These are phyloP conservation scores for Gymnopilus junonius DNA, from an alignment of 768 basidiomycete genomes.

Conservation along the genomic window DNA sequence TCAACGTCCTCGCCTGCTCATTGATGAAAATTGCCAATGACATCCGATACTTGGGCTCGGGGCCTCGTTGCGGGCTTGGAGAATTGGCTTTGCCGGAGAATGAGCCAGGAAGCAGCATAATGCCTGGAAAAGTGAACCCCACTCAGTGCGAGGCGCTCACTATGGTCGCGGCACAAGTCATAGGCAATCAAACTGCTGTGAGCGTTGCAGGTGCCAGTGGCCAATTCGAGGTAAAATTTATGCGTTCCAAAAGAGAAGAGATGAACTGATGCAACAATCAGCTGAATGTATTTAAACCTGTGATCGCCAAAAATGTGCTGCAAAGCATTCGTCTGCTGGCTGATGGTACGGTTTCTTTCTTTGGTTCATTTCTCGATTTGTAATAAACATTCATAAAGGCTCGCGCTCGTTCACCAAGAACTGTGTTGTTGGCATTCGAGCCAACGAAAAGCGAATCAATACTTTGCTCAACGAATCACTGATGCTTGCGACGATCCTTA, in stretches of 20 bases:
- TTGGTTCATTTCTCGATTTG: conserved; percentile 5
- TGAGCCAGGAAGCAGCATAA: conserved; percentile 98
- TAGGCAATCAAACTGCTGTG: conserved; percentile 95
- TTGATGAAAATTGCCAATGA: conserved; percentile 99
- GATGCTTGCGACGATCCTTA: conserved; percentile 98
- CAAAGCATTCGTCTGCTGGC: conserved; percentile 93
- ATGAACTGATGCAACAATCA: conserved; percentile 31
- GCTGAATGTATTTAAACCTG: conserved; percentile 99
- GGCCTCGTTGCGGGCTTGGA: conserved; percentile 96
- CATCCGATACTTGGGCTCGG: conserved; percentile 96
- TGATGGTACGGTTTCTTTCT: conserved; percentile 65
- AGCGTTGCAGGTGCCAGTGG: conserved; percentile 93
- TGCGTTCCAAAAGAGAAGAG: neutral
- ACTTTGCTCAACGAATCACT: conserved; percentile 91
- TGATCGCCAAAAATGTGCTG: conserved; percentile 96
- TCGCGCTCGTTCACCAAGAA: conserved; percentile 95
- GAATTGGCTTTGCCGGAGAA: conserved; percentile 96
- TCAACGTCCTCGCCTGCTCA: conserved; percentile 95
- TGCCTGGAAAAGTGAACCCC: conserved; percentile 99
- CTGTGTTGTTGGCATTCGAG: conserved; percentile 94
- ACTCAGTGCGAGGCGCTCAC: conserved; percentile 99
- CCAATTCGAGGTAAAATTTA: conserved; percentile 86
- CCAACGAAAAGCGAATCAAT: conserved; percentile 93
- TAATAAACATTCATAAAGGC: conserved; percentile 43
- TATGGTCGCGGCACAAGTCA: conserved; percentile 98